Conservation (phyloP, 176 grass and related monocot genomes). For the Cenchrus americanus region DNA sequence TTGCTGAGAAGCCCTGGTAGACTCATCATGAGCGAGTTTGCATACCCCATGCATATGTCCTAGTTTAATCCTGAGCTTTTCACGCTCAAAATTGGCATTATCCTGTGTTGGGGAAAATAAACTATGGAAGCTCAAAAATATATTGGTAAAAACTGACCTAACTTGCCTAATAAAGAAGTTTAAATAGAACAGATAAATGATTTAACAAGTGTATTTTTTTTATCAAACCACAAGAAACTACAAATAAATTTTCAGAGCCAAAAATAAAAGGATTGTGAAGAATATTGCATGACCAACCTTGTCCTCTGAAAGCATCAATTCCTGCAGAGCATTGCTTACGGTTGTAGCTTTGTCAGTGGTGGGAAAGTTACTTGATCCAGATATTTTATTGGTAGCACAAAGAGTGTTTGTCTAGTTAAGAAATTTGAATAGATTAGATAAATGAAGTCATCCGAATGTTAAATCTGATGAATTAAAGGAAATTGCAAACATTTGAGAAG, state of each 20-base stretch:
- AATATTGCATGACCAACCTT: conserved; percentile 34
- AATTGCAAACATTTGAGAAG: conserved; percentile 10
- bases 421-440: conserved; percentile 27
- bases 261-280: conserved; percentile 10
- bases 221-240: neutral
- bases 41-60: conserved; percentile 38
- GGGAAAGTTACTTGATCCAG: conserved; percentile 19
- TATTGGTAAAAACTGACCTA: conserved; percentile 3
- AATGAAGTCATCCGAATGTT: neutral
- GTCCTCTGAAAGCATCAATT: conserved; percentile 45
- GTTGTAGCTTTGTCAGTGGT: conserved; percentile 33
- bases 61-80: conserved; percentile 57
- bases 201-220: neutral
- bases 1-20: conserved; percentile 44
- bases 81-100: conserved; percentile 52
- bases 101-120: conserved; percentile 23
- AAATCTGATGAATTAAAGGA: neutral
- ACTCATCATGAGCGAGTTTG: conserved; percentile 49
- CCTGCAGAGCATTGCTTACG: conserved; percentile 13
- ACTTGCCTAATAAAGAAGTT: conserved; percentile 20
- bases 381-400: conserved; percentile 22
- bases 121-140: neutral
- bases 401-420: conserved; percentile 29
- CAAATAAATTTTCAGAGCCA: neutral
- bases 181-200: neutral